These are phyloP conservation scores for Beauveria brongniartii DNA, from an alignment of 2,329 filamentous ascomycete species.

Conservation along the genomic window DNA sequence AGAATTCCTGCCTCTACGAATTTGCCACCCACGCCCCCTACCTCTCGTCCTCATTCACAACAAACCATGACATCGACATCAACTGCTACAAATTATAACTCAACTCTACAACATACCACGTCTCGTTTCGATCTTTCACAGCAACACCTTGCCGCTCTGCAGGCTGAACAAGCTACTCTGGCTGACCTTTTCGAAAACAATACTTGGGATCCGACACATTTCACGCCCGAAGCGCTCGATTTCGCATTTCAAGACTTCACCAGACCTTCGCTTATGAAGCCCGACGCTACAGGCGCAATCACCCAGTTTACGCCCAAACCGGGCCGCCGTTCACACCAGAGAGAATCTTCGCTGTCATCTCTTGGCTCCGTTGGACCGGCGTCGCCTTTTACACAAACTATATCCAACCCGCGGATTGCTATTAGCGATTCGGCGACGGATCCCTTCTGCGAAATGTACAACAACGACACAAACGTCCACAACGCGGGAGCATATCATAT, in stretches of 20 bases:
- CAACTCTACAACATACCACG: neutral
- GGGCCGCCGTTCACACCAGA: slow-evolving; percentile 41
- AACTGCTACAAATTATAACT: neutral
- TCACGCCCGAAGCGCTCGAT: slow-evolving; percentile 1
- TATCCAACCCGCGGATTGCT: slow-evolving; percentile 51
- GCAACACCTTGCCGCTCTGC: neutral
- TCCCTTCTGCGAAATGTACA: slow-evolving; percentile 34
- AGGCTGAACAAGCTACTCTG: neutral
- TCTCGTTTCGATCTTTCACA: neutral
- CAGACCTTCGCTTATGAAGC: slow-evolving; percentile 29
- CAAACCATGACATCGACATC: slow-evolving; percentile 5
- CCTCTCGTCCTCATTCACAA: slow-evolving; percentile 4
- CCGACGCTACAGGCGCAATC: slow-evolving; percentile 32
- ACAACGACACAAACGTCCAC: slow-evolving; percentile 16
- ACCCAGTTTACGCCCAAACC: slow-evolving; percentile 31
- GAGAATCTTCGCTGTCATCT: slow-evolving; percentile 54
- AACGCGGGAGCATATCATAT: slow-evolving; percentile 35
- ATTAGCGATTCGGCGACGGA: slow-evolving; percentile 42
- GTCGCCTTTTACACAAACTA: slow-evolving; percentile 49
- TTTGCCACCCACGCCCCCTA: slow-evolving; percentile 12
- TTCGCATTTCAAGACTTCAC: slow-evolving; percentile 4
- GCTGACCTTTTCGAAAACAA: neutral
- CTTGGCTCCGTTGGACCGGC: slow-evolving; percentile 51
- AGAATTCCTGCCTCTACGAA: slow-evolving; percentile 1
- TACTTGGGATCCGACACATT: slow-evolving; percentile 1